Percentiles rank a stretch among this genome's conserved stretches.
Evolutionary conservation across 352 stramenopile genomes (phyloP).

Genomic region (Phytophthora cryptogea): DNA sequence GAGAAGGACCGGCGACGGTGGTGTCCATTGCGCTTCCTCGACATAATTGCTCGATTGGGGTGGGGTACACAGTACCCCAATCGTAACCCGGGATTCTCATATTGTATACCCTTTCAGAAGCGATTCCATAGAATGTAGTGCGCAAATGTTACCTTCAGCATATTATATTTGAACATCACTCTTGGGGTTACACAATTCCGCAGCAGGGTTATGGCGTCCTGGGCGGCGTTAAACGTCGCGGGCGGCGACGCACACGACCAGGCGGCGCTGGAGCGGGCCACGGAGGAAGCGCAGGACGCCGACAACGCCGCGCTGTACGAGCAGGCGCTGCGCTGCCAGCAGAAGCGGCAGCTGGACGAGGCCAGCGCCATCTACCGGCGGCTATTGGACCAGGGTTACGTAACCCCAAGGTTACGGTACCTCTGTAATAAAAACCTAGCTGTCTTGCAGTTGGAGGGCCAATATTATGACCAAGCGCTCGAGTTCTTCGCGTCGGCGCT

Average conservation of each 20-base stretch:
- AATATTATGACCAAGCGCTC: slow-evolving; percentile 46
- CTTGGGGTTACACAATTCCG: too few relatives aligned
- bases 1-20: slow-evolving; percentile 16
- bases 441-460: slow-evolving; percentile 53
- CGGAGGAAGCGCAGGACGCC: slow-evolving; percentile 74
- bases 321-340: slow-evolving; percentile 66
- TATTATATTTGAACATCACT: too few relatives aligned
- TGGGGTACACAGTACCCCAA: too few relatives aligned
- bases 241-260: slow-evolving; percentile 25
- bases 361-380: slow-evolving; percentile 48
- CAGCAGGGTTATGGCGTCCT: slow-evolving; percentile 49
- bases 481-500: slow-evolving; percentile 56
- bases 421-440: slow-evolving; percentile 75
- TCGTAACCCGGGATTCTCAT: too few relatives aligned
- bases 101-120: too few relatives aligned
- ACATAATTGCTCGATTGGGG: not conserved
- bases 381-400: slow-evolving; percentile 31
- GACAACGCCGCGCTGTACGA: slow-evolving; percentile 64
- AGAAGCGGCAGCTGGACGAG: slow-evolving; percentile 44
- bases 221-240: slow-evolving; percentile 65
- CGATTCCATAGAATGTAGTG: too few relatives aligned
- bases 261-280: slow-evolving; percentile 38
- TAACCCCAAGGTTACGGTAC: slow-evolving; percentile 62
- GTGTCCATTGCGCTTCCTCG: slow-evolving; percentile 11
- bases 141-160: too few relatives aligned